Base-by-base conservation (phyloP, 352 stramenopile genomes). In the Phytophthora kernoviae region DNA sequence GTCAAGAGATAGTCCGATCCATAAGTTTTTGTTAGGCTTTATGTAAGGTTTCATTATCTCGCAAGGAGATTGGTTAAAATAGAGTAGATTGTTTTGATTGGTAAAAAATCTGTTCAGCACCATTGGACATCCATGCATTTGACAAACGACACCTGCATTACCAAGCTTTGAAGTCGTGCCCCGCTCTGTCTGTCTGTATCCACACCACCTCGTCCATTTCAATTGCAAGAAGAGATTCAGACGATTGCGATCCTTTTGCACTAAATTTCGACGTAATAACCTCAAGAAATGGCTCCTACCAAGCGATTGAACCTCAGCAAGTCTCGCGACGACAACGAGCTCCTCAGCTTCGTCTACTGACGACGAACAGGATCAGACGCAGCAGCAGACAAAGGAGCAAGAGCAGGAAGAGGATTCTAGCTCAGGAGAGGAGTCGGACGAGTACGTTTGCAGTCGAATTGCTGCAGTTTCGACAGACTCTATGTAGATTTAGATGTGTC, bases 281-380 rank as follows among this genome's bases (percentile, higher is more conserved):
- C 34, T 4, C 12, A 12, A 14, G 55, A 32, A 20, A 91, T 91
- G 81, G 70, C 75, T 33, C 63, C 66, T 26, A 65, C 65, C 58
- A 90, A 87, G 61, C 68, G 81, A 62, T 62, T 91, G 54, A 87
- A 91, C 70, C 55, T 91, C 50, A 86, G 73, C 67, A 77, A 74
- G 58, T 62, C 73, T 18, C 50, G 32, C 27, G 62, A 77, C 30
- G 67, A 64, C 17, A 54, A 78, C 36, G 44, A 70, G 73, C 42
- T 78, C 68, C 10, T 75, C 72, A 20, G 55, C 52, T 33, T 74
- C 72, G 24, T 81, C 68, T 39, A 78, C 70, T 5, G 61, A 53
- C 34, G 70, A 83, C 26, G 69, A 81, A 32, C 67, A 82, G 34
- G 39, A 58, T 45, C 37, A 55, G 14, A 46, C 37, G 36, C 48